These are phyloP conservation scores for Euryodendron excelsum DNA, from an alignment of 148 eudicot genomes.

Conservation along the genomic window DNA sequence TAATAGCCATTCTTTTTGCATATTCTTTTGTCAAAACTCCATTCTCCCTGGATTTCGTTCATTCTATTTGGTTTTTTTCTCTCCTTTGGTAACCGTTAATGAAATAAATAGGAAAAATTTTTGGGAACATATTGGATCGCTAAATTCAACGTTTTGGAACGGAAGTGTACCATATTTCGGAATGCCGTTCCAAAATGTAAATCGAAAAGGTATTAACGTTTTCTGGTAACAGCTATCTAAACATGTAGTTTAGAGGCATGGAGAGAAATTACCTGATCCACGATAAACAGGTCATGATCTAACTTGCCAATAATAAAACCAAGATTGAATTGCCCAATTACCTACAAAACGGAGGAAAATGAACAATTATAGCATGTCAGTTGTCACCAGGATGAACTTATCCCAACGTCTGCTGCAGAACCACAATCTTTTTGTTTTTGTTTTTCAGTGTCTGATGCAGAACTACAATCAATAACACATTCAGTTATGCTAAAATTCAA, in stretches of 20 bases:
- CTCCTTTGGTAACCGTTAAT: no score
- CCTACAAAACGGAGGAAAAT: constrained; percentile 34
- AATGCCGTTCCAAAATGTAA: no score
- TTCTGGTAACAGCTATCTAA: background rate
- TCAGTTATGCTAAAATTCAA: background rate
- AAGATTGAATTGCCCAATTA: constrained; percentile 93
- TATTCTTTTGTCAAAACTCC: no score
- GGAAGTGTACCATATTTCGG: no score
- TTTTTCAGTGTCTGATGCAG: background rate
- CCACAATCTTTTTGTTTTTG: no score
- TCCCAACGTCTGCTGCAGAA: background rate
- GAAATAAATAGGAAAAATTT: no score
- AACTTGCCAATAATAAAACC: constrained; percentile 92
- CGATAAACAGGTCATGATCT: constrained; percentile 83
- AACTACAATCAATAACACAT: constrained; percentile 4
- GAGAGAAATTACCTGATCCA: constrained; percentile 71
- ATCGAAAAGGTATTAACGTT: no score
- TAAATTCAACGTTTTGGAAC: no score
- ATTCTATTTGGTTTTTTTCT: no score
- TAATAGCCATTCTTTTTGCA: no score
- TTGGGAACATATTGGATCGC: no score
- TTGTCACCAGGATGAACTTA: background rate
- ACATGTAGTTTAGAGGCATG: constrained; percentile 5
- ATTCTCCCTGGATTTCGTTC: no score
- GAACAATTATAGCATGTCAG: background rate